Conservation (phyloP, 2,329 filamentous ascomycete genomes). For the Apiospora kogelbergensis region DNA sequence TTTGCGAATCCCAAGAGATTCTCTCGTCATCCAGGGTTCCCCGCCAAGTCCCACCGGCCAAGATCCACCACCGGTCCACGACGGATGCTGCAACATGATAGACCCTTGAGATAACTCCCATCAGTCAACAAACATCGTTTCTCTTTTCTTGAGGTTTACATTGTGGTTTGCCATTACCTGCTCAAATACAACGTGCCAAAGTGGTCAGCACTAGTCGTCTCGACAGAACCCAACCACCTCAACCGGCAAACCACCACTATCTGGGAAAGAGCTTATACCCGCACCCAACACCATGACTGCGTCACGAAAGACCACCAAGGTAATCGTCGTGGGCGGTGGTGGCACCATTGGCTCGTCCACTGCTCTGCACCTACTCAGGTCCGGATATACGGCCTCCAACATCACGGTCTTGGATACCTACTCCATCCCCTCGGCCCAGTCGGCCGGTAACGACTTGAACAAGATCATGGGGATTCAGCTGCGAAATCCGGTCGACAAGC, state of each 20-base stretch:
- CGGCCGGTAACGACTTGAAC: slow-evolving; percentile 47
- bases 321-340: slow-evolving; percentile 47
- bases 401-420: slow-evolving; percentile 47
- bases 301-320: slow-evolving; percentile 24
- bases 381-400: slow-evolving; percentile 41
- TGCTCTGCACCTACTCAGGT: slow-evolving; percentile 42
- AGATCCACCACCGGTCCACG: background rate
- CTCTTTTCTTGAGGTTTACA: background rate
- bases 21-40: background rate
- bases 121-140: background rate
- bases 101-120: background rate
- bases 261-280: background rate
- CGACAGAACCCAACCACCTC: background rate
- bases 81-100: background rate
- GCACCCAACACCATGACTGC: slow-evolving; percentile 21
- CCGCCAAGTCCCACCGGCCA: background rate
- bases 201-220: background rate
- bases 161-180: background rate
- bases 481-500: slow-evolving; percentile 30
- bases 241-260: background rate
- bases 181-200: background rate
- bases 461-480: slow-evolving; percentile 44
- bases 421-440: slow-evolving; percentile 45
- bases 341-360: slow-evolving; percentile 48
- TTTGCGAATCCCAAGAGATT: background rate